Conservation (phyloP, 192 early-diverging fungal genomes). For the Rhizophagus clarus region DNA sequence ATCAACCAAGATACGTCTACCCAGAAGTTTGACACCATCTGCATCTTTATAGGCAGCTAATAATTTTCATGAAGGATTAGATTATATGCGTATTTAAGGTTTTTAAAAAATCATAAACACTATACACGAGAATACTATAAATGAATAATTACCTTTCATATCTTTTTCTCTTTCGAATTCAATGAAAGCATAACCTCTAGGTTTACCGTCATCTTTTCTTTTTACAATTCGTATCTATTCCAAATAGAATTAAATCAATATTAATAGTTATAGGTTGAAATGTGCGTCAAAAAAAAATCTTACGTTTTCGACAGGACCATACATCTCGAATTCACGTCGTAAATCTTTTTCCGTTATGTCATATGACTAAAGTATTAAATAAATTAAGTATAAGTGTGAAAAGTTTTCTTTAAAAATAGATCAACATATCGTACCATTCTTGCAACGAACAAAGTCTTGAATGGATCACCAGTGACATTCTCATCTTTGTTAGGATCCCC, state of each 20-base stretch:
- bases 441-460: constrained; percentile 89
- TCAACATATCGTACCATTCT: constrained; percentile 57
- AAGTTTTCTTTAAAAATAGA: not conserved
- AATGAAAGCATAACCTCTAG: constrained; percentile 93
- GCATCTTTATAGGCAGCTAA: constrained; percentile 79
- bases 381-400: not conserved
- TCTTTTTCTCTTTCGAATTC: constrained; percentile 86
- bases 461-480: constrained; percentile 80
- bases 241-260: not conserved
- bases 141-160: constrained; percentile 33
- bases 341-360: constrained; percentile 78
- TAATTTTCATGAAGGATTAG: not conserved
- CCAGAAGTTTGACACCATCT: constrained; percentile 85
- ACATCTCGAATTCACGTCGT: constrained; percentile 73
- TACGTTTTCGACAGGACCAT: constrained; percentile 81
- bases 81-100: not conserved
- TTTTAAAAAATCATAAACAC: too few species aligned
- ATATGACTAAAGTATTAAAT: constrained; percentile 53
- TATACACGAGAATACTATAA: too few species aligned
- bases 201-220: constrained; percentile 62
- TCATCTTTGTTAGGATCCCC: constrained; percentile 78
- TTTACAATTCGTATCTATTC: constrained; percentile 71
- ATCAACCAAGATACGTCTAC: constrained; percentile 86
- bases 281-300: constrained; percentile 22
- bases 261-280: not conserved